Base-by-base conservation (phyloP, 148 eudicot species). In the Agrostemma githago region DNA sequence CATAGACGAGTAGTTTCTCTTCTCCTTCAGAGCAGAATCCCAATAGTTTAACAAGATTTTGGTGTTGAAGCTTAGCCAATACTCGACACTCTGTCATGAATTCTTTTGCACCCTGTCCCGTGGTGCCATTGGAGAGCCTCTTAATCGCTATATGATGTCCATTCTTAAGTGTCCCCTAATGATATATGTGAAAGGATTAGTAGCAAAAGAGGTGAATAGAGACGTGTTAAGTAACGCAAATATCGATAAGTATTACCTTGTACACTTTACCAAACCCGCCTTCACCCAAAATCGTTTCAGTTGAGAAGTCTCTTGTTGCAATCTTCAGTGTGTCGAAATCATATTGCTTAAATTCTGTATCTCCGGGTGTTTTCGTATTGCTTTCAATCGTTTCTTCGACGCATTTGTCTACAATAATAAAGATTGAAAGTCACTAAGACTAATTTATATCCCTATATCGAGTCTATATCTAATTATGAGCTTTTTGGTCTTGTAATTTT, bases 231-330 rank as follows among this genome's bases (percentile, higher is more conserved):
- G 15, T 39, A 1, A 11, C 14, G 43, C 3, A 10, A 66, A 2
- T n/a, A 39, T 78, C 67, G 66, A 75, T 1, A 44, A 21, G n/a
- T 4, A 16, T 41, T 39, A 39, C 46, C 70, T 71, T 81, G 75
- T 77, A 89, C 5, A 91, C 97, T 21, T 81, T 67, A 21, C 97
- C 97, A 15, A 87, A 87, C 46, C 93, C 90, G 64, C 97, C 97
- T 78, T 89, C 84, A 9, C 93, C 93, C 42, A 91, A 37, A 71
- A 82, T 87, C 59, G 70, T 87, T 5, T 48, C 74, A 14, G 10
- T 11, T 6, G 81, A 68, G 56, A 79, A 68, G 44, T 79, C 46
- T 12, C 15, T 42, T 16, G 77, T 79, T 14, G 77, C 81, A 2
- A 48, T 51, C 40, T 56, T 53, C 54, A 77, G 3, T 0, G 74